Conservation (phyloP, 2,329 filamentous ascomycete species). For the Lasiodiplodia citricola region DNA sequence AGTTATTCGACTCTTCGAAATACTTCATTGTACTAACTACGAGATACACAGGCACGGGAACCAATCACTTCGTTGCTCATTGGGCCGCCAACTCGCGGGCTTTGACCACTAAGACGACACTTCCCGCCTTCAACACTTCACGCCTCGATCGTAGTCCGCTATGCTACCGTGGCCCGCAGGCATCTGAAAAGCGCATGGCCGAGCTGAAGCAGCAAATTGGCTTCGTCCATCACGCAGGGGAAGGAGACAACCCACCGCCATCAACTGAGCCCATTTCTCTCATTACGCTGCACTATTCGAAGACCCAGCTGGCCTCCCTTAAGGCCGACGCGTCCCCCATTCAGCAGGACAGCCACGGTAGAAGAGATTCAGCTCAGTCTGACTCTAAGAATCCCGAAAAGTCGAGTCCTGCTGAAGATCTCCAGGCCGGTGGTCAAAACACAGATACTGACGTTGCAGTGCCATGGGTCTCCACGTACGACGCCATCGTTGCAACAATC, state of each 20-base stretch:
- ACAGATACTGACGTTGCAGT: slow-evolving; percentile 13
- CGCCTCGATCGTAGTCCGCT: slow-evolving; percentile 23
- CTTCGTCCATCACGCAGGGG: neutral
- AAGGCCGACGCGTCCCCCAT: slow-evolving; percentile 28
- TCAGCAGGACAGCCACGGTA: slow-evolving; percentile 12
- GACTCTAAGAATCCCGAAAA: slow-evolving; percentile 31
- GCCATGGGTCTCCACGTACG: slow-evolving; percentile 34
- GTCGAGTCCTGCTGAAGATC: slow-evolving; percentile 29
- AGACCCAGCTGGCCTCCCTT: slow-evolving; percentile 26
- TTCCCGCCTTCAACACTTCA: slow-evolving; percentile 22
- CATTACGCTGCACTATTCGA: neutral
- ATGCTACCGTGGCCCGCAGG: neutral
- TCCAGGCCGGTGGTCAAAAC: slow-evolving; percentile 30
- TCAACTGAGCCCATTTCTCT: neutral
- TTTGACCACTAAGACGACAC: slow-evolving; percentile 27
- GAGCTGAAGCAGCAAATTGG: neutral
- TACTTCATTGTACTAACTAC: neutral
- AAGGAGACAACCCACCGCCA: neutral
- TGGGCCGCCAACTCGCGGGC: slow-evolving; percentile 36
- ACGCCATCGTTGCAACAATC: slow-evolving; percentile 34
- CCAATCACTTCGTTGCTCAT: slow-evolving; percentile 34
- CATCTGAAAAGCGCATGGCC: neutral
- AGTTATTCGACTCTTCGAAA: neutral
- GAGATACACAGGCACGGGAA: slow-evolving; percentile 30
- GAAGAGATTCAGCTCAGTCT: neutral